A percentile compares a stretch with the other conserved stretches of the same genome.
Conservation (phyloP, 305 asterid species). For the Fraxinus paxiana region DNA sequence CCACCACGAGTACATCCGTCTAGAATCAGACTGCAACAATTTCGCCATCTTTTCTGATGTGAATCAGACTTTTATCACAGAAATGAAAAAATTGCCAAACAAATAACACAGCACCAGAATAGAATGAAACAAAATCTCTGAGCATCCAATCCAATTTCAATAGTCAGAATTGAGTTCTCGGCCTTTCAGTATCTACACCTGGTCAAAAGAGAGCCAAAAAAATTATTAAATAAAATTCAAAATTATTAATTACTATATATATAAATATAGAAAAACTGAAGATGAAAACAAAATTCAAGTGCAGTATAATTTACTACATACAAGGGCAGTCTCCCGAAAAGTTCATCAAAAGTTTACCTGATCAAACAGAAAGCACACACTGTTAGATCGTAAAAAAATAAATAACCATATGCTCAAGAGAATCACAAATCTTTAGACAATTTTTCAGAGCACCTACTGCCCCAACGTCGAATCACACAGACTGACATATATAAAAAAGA, state of each 20-base stretch:
- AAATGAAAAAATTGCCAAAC: conserved; percentile 8
- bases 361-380: conserved; percentile 11
- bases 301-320: conserved; percentile 21
- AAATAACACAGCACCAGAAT: conserved; percentile 11
- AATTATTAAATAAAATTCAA: conserved; percentile 15
- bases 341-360: conserved; percentile 27
- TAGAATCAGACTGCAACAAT: conserved; percentile 56
- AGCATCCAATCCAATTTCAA: conserved; percentile 39
- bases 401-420: neutral
- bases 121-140: conserved; percentile 14
- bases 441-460: conserved; percentile 17
- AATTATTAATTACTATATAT: neutral
- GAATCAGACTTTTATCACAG: conserved; percentile 17
- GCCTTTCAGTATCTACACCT: conserved; percentile 36
- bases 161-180: conserved; percentile 37
- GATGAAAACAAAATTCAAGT: conserved; percentile 17
- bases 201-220: conserved; percentile 13
- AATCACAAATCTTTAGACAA: conserved; percentile 15
- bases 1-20: conserved; percentile 98
- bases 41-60: conserved; percentile 52
- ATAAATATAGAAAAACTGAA: neutral
- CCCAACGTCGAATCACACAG: conserved; percentile 14
- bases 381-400: neutral
- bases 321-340: conserved; percentile 23
- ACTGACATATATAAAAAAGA: neutral